Conservation (phyloP, 2,329 filamentous ascomycete species). For the Blastomyces percursus region DNA sequence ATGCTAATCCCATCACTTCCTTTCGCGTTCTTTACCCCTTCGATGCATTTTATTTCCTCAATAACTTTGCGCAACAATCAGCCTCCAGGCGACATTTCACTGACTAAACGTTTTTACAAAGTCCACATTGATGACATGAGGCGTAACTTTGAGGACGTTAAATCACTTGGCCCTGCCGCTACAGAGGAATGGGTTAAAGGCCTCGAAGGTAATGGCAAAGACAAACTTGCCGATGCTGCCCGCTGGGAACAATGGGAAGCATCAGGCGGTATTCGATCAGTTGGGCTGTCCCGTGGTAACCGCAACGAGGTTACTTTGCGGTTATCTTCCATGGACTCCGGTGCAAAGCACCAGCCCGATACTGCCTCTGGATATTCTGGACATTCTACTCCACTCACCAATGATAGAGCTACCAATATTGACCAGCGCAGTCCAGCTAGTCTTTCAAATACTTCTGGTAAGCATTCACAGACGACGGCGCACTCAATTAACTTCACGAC, state of each 20-base stretch:
- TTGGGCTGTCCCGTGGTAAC: not conserved
- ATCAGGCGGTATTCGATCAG: constrained; percentile 23
- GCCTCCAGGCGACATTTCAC: constrained; percentile 38
- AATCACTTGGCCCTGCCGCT: constrained; percentile 54
- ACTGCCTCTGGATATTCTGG: constrained; percentile 4
- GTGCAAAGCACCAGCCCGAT: constrained; percentile 5
- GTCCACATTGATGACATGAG: constrained; percentile 53
- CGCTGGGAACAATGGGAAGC: constrained; percentile 68
- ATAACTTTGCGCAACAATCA: constrained; percentile 41
- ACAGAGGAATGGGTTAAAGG: constrained; percentile 73
- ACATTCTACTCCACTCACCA: constrained; percentile 9
- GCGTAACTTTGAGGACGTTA: constrained; percentile 52
- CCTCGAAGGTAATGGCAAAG: constrained; percentile 52
- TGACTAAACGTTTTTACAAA: constrained; percentile 57
- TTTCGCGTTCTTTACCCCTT: constrained; percentile 53
- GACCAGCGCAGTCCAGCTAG: constrained; percentile 6
- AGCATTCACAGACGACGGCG: constrained; percentile 1
- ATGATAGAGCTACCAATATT: constrained; percentile 3
- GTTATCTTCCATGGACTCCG: constrained; percentile 4
- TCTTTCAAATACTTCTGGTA: constrained; percentile 12
- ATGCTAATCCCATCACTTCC: constrained; percentile 58
- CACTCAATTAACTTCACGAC: not conserved
- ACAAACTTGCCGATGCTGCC: constrained; percentile 49
- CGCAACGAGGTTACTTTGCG: constrained; percentile 3
- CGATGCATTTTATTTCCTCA: constrained; percentile 50